Conservation (phyloP, 2,329 filamentous ascomycete genomes). For the Thermochaetoides dissita region DNA sequence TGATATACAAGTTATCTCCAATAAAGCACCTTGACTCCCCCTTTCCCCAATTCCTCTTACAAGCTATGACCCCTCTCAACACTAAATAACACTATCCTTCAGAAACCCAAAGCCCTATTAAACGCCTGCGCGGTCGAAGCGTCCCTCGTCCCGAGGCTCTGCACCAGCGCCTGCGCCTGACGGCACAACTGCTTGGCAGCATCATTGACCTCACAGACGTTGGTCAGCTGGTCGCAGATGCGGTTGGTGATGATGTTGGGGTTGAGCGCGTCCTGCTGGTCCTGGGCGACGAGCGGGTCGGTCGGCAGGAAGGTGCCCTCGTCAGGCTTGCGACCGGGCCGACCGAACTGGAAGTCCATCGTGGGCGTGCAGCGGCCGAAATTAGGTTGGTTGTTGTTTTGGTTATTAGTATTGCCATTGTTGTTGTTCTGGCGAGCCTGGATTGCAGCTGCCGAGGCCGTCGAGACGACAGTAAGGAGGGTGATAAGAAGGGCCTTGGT, state of each 20-base stretch:
- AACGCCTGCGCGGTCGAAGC: constrained; percentile 25
- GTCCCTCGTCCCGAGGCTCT: constrained; percentile 21
- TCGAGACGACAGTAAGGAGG: constrained; percentile 14
- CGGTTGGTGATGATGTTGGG: constrained; percentile 62
- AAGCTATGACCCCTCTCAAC: no score
- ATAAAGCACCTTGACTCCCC: no score
- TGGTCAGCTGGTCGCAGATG: constrained; percentile 54
- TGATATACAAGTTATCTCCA: no score
- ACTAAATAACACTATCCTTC: background rate
- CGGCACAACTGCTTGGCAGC: constrained; percentile 41
- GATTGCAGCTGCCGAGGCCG: constrained; percentile 12
- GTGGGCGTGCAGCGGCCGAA: constrained; percentile 36
- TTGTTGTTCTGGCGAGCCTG: constrained; percentile 16
- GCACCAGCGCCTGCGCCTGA: constrained; percentile 32
- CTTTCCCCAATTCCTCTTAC: no score
- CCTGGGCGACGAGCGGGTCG: constrained; percentile 39
- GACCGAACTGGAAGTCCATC: constrained; percentile 43
- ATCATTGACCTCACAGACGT: constrained; percentile 49
- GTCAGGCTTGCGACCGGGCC: constrained; percentile 31
- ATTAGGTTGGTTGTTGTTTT: constrained; percentile 26
- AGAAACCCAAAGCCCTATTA: constrained; percentile 27
- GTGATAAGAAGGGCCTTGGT: constrained; percentile 15
- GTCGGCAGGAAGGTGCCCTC: constrained; percentile 47
- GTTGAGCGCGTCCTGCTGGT: constrained; percentile 55
- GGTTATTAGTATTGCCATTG: constrained; percentile 17